Conservation (phyloP, 1,284 basidiomycete species). For the Pterulicium gracile region DNA sequence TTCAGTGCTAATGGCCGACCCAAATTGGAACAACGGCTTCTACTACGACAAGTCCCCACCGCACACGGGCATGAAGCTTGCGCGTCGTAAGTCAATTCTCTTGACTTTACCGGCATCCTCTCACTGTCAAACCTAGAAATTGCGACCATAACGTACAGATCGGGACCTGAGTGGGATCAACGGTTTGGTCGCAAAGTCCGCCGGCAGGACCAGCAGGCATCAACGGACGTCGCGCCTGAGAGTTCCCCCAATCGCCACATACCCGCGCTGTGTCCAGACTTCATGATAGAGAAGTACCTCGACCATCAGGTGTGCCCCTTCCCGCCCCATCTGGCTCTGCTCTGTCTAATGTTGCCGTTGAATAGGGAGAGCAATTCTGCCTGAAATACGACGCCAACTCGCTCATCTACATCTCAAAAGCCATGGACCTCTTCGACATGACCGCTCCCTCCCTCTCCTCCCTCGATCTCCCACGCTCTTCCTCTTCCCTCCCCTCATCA, state of each 20-base stretch:
- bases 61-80: conserved; percentile 97
- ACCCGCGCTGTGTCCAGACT: conserved; percentile 90
- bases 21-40: conserved; percentile 98
- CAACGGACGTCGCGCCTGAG: too few relatives aligned
- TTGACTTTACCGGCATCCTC: not conserved
- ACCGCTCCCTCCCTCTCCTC: conserved; percentile 68
- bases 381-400: conserved; percentile 99
- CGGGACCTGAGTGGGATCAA: conserved; percentile 98
- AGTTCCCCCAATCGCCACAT: conserved; percentile 27
- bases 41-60: conserved; percentile 95
- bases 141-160: conserved; percentile 97
- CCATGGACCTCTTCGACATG: conserved; percentile 99
- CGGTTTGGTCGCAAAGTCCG: conserved; percentile 82
- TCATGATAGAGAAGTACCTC: conserved; percentile 97
- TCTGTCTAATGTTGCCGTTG: conserved; percentile 6
- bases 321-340: conserved; percentile 1
- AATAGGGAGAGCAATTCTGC: conserved; percentile 87
- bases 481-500: conserved; percentile 17
- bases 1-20: conserved; percentile 96
- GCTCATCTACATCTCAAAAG: conserved; percentile 96
- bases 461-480: conserved; percentile 36
- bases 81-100: conserved; percentile 60
- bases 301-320: conserved; percentile 71
- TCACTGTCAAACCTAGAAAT: too few relatives aligned
- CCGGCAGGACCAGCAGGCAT: conserved; percentile 23